These are phyloP conservation scores for Suhomyces pyralidae DNA, from an alignment of 805 yeast species.

Conservation along the genomic window DNA sequence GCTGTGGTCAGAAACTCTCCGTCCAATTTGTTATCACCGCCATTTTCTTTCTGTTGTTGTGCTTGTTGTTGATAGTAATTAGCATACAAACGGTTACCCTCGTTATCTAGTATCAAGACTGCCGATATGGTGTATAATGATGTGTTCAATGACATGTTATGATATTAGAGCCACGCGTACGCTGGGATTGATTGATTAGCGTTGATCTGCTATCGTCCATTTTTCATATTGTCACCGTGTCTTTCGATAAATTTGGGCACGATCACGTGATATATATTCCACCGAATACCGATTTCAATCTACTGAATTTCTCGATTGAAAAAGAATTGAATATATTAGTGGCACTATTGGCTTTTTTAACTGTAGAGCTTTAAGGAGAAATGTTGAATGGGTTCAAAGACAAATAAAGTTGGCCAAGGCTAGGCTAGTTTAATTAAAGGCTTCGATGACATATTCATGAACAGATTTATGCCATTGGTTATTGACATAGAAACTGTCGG, in stretches of 20 bases:
- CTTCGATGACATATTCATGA: conserved; percentile 32
- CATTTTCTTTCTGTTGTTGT: conserved; percentile 7
- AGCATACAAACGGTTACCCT: conserved; percentile 76
- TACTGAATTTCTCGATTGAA: not conserved
- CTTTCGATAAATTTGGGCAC: not conserved
- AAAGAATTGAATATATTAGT: not conserved
- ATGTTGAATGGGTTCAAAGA: not conserved
- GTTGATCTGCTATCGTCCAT: conserved; percentile 5
- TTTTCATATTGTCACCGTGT: conserved; percentile 3
- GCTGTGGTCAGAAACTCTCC: conserved; percentile 43
- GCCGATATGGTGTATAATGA: conserved; percentile 84
- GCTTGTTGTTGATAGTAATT: conserved; percentile 79
- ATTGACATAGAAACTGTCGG: conserved; percentile 25
- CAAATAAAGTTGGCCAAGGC: not conserved
- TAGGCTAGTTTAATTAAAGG: conserved; percentile 13
- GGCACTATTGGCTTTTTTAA: not conserved
- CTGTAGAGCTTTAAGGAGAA: not conserved
- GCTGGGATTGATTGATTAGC: not conserved
- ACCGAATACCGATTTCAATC: not conserved
- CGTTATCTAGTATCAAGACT: conserved; percentile 72
- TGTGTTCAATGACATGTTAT: conserved; percentile 42
- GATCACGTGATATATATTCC: not conserved
- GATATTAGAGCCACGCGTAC: not conserved
- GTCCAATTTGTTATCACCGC: conserved; percentile 12
- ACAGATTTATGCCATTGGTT: conserved; percentile 34